Base-by-base conservation (phyloP, 176 grass and related monocot genomes). In the Tuctoria greenei region DNA sequence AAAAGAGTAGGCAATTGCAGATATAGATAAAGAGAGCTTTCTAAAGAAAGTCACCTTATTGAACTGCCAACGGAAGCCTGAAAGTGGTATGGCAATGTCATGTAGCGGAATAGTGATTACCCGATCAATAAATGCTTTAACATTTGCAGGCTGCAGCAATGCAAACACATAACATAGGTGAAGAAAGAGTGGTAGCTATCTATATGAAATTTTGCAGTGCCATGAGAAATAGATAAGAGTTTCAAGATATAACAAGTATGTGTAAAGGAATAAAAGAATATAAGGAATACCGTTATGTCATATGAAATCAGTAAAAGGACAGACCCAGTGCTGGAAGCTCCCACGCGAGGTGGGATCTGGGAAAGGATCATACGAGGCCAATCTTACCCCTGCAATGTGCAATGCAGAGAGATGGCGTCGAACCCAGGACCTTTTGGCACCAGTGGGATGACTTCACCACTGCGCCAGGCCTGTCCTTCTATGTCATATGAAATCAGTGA, bases 71-170 rank as follows among this genome's bases (percentile, higher is more conserved):
- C 55, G 82, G 82, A 99, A 99, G 73, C 84, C 89, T 24, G 91
- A 99, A 46, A 99, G 87, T 72, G 95, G 95, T 86, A 99, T 99
- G 21, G 95, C 95, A 37, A 99, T 95, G 62, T 99, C 95, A 92
- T 90, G 91, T 84, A 95, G 84, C 41, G 95, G 95, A 85, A 88
- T 92, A 54, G 86, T 95, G 76, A 99, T 92, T 71, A 99, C 95
- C 67, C 95, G 81, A 57, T 99, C 91, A 71, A 99, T 99, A 85
- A 99, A 99, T 40, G 87, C 85, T 89, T 99, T 99, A 49, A 99
- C 91, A 64, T 94, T 95, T 70, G 89, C 84, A 66, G 95, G 91
- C 95, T 99, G 87, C 87, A 94, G 87, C 82, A 94, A 73, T 95
- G 85, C 77, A 91, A 74, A 81, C 15, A 84, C 23, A 61, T 37